These are phyloP conservation scores for Falciphora oryzae DNA, from an alignment of 2,329 filamentous ascomycete species.

Conservation along the genomic window DNA sequence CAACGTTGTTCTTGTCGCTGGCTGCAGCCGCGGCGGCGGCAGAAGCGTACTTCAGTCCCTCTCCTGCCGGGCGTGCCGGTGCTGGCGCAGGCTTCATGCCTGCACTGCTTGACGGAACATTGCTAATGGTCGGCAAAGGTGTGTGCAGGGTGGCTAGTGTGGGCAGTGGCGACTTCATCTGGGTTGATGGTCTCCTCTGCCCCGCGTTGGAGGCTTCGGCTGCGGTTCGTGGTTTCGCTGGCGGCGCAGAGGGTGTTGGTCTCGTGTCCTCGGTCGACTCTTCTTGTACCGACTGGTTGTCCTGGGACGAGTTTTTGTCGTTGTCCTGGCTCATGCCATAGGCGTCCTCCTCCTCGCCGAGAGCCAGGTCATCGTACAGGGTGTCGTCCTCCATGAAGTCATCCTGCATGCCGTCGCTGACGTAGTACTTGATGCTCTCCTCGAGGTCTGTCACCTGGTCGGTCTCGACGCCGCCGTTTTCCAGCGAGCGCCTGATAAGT, in stretches of 20 bases:
- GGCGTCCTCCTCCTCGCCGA: slow-evolving; percentile 85
- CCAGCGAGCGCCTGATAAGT: slow-evolving; percentile 79
- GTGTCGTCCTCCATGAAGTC: slow-evolving; percentile 93
- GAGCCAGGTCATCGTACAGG: slow-evolving; percentile 89
- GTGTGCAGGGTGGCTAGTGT: slow-evolving; percentile 84
- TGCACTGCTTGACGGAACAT: slow-evolving; percentile 44
- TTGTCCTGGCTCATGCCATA: slow-evolving; percentile 76
- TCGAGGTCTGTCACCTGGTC: slow-evolving; percentile 84
- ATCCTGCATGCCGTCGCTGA: slow-evolving; percentile 78
- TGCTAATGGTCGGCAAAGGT: slow-evolving; percentile 56
- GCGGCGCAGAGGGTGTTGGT: slow-evolving; percentile 29
- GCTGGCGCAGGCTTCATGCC: slow-evolving; percentile 90
- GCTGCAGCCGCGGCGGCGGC: slow-evolving; percentile 90
- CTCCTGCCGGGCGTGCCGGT: slow-evolving; percentile 77
- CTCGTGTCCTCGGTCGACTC: slow-evolving; percentile 52
- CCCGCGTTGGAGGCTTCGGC: slow-evolving; percentile 43
- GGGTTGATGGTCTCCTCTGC: slow-evolving; percentile 71
- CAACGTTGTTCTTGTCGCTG: slow-evolving; percentile 79
- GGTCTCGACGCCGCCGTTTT: slow-evolving; percentile 86
- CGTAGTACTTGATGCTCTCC: slow-evolving; percentile 92
- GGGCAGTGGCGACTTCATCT: slow-evolving; percentile 92
- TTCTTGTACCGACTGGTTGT: slow-evolving; percentile 86
- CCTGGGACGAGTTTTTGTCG: slow-evolving; percentile 90
- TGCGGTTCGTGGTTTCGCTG: slow-evolving; percentile 49
- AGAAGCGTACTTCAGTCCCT: slow-evolving; percentile 93